phyloP scores from a whole-genome alignment of 345 rosid species.

The Linum trigynum region DNA sequence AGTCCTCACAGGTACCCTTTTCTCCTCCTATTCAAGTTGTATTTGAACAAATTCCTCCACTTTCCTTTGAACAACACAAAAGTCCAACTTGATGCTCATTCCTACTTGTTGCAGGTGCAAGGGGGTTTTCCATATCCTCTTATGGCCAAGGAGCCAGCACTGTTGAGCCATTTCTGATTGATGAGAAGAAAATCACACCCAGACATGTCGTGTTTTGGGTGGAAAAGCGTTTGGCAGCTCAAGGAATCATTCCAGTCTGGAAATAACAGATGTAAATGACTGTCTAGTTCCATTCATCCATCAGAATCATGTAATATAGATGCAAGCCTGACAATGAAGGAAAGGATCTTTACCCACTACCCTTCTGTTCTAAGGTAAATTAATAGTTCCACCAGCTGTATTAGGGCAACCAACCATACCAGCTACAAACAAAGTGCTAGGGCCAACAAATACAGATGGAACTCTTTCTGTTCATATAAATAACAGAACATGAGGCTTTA shows the following conservation, averaged over 20 bases:
- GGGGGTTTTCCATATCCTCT: constrained; percentile 74
- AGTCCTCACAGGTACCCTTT: constrained; percentile 45
- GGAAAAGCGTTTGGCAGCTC: constrained; percentile 90
- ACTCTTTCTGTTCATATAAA: neutral
- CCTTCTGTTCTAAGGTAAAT: neutral
- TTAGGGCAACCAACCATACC: neutral
- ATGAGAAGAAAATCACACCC: constrained; percentile 78
- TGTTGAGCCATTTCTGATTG: constrained; percentile 86
- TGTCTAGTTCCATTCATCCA: neutral
- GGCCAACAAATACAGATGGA: neutral
- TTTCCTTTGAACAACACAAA: too few relatives aligned
- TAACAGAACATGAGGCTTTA: neutral
- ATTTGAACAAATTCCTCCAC: too few relatives aligned
- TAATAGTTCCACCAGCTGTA: neutral
- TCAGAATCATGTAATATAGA: neutral
- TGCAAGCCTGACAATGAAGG: neutral
- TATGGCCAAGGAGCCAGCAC: constrained; percentile 71
- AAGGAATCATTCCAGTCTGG: constrained; percentile 88
- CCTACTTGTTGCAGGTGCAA: constrained; percentile 43
- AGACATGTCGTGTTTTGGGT: constrained; percentile 83
- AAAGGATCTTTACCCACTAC: neutral
- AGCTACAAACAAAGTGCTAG: neutral
- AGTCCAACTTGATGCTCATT: neutral
- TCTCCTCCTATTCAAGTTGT: too few relatives aligned
- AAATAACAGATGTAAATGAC: constrained; percentile 19